Percentiles rank a stretch among this genome's conserved stretches.
Evolutionary conservation across 371 early-diverging fungal species (phyloP).

Genomic region (Circinella umbellata): DNA sequence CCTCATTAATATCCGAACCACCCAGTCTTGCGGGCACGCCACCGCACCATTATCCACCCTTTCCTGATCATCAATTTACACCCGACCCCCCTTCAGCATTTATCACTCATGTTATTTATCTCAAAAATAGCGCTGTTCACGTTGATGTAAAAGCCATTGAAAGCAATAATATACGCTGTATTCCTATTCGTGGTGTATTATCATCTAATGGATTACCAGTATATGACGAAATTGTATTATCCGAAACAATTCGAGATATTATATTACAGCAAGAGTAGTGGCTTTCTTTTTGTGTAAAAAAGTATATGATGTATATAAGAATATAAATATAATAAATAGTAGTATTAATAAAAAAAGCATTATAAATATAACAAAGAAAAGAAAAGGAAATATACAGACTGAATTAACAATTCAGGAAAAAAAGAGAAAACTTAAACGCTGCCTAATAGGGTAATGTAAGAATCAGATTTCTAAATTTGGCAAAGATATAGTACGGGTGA

Average conservation of each 20-base stretch:
- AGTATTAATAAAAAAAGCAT: background rate
- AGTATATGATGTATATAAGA: background rate
- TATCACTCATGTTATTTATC: slow-evolving; percentile 68
- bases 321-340: background rate
- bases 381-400: too few relatives aligned
- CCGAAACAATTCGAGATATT: slow-evolving; percentile 11
- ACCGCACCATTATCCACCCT: slow-evolving; percentile 34
- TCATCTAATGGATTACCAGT: slow-evolving; percentile 17
- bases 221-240: slow-evolving; percentile 18
- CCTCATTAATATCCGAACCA: slow-evolving; percentile 44
- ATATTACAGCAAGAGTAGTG: background rate
- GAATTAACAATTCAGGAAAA: too few relatives aligned
- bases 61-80: slow-evolving; percentile 41
- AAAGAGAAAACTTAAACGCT: too few relatives aligned
- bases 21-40: slow-evolving; percentile 20
- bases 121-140: slow-evolving; percentile 32
- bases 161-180: slow-evolving; percentile 65
- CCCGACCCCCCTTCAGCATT: slow-evolving; percentile 58
- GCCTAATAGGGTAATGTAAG: too few relatives aligned
- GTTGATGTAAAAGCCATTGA: slow-evolving; percentile 64
- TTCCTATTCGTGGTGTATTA: slow-evolving; percentile 30
- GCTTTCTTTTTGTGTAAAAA: background rate
- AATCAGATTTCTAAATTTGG: too few relatives aligned
- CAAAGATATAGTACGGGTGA: too few relatives aligned
- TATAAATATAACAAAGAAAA: too few relatives aligned